These are phyloP conservation scores for Leucaena leucocephala DNA, from an alignment of 306 rosid species.

Conservation along the genomic window DNA sequence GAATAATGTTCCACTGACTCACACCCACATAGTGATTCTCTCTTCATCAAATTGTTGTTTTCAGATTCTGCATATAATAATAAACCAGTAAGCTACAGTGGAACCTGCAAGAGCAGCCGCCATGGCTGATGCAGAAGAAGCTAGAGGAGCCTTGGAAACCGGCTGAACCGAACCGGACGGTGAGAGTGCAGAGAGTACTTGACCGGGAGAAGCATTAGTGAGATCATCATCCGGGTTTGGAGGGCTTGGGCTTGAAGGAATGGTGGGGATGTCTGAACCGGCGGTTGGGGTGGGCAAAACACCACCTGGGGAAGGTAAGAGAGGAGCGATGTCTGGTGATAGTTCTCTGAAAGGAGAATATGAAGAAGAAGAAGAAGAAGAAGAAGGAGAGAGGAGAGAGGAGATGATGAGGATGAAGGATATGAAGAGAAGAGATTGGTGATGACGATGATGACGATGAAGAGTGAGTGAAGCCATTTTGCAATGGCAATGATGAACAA, in stretches of 20 bases:
- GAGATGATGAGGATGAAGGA: slow-evolving; percentile 31
- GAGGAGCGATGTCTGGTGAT: slow-evolving; percentile 89
- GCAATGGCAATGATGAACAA: slow-evolving; percentile 26
- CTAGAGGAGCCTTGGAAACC: slow-evolving; percentile 47
- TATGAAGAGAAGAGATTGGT: slow-evolving; percentile 39
- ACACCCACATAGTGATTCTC: slow-evolving; percentile 31
- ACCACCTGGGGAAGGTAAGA: slow-evolving; percentile 81
- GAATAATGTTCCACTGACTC: slow-evolving; percentile 38
- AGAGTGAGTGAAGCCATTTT: slow-evolving; percentile 57
- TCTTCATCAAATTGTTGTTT: slow-evolving; percentile 7
- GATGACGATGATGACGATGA: slow-evolving; percentile 42
- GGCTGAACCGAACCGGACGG: slow-evolving; percentile 61
- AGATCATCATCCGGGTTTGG: slow-evolving; percentile 72
- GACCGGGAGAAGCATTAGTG: slow-evolving; percentile 43
- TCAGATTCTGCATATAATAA: slow-evolving; percentile 37
- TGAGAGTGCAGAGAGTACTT: slow-evolving; percentile 52
- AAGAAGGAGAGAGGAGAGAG: slow-evolving; percentile 25
- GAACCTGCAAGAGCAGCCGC: slow-evolving; percentile 48
- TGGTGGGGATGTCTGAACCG: slow-evolving; percentile 68
- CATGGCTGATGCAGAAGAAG: slow-evolving; percentile 9
- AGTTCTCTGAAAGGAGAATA: slow-evolving; percentile 52
- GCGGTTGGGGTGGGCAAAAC: slow-evolving; percentile 58
- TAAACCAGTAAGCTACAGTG: slow-evolving; percentile 42
- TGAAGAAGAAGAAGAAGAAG: slow-evolving; percentile 31
- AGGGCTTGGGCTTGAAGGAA: slow-evolving; percentile 93